Evolutionary conservation across 2,329 filamentous ascomycete species (phyloP).

Genomic region (Phialophora tarda): DNA sequence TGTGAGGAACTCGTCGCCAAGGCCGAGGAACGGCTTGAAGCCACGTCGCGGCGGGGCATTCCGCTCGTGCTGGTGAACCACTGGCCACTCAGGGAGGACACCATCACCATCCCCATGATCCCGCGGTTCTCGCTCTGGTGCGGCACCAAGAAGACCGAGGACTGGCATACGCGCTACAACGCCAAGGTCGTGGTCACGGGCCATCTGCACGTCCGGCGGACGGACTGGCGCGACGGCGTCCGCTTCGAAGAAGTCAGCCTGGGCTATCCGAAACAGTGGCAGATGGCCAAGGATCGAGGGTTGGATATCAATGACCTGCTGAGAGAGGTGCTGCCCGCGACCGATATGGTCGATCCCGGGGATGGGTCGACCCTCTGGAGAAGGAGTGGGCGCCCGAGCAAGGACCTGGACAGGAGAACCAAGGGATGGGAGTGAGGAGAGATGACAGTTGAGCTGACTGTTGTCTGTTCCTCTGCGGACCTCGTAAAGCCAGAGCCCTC

Average conservation of each 20-base stretch:
- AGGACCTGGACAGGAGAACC: background rate
- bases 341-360: conserved; percentile 31
- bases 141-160: conserved; percentile 38
- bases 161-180: conserved; percentile 39
- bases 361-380: conserved; percentile 34
- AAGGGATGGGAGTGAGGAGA: background rate
- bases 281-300: conserved; percentile 35
- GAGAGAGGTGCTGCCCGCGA: conserved; percentile 35
- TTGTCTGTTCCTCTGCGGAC: background rate
- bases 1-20: conserved; percentile 33
- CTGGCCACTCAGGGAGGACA: conserved; percentile 39
- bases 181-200: conserved; percentile 40
- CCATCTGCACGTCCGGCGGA: conserved; percentile 39
- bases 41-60: conserved; percentile 29
- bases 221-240: conserved; percentile 39
- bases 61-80: conserved; percentile 39
- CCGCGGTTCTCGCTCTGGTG: conserved; percentile 41
- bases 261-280: conserved; percentile 40
- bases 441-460: background rate
- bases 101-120: conserved; percentile 36
- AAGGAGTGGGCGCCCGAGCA: conserved; percentile 22
- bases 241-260: conserved; percentile 40
- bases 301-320: conserved; percentile 37
- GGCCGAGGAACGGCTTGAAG: conserved; percentile 32
- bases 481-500: background rate